Base-by-base conservation (phyloP, 345 rosid genomes). In the Noccaea bulbosa region DNA sequence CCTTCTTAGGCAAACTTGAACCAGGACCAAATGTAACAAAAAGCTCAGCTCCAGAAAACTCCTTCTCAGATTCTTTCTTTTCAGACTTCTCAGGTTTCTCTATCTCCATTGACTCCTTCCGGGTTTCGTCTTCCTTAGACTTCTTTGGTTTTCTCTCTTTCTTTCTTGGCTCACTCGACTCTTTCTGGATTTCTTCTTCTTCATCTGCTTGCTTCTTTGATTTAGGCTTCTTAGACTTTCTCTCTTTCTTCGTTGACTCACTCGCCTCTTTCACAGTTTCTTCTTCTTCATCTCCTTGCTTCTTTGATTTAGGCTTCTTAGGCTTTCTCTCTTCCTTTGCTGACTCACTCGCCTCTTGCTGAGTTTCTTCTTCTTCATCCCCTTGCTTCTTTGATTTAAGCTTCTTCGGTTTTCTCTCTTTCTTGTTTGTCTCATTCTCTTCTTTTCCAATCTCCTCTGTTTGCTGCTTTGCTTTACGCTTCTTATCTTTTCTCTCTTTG, bases 1-100 rank as follows among this genome's bases (percentile, higher is more conserved):
- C 81, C 77, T 86, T 90, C 2, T 85, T 43, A 37, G 96, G 96
- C 73, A 92, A 65, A 52, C 76, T 38, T 12, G 87, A 80, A 65
- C 86, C 72, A 1, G 90, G 89, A 59, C 81, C 85, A 76, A 92
- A 90, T 12, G 87, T 69, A 63, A 81, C 84, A 44, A 67, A 70
- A 34, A 88, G 86, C 47, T 83, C 74, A 62, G 83, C 82, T 49
- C 80, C 67, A 10, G 69, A 41, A 72, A 71, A 57, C 56, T 70
- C 67, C 64, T 16, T 77, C 44, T 52, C 71, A 7, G 79, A 24
- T 55, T 74, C 70, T 49, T 56, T 41, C 60, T 37, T 35, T 57
- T 71, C 65, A 32, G 60, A 17, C 56, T 64, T 77, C 50, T 52
- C 30, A 11, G 72, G 67, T 54, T 71, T 72, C 41, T 41, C 77